Evolutionary conservation across 345 rosid genomes (phyloP), one percentile per base, ranked within the genome.

Genomic region (Linum trigynum): DNA sequence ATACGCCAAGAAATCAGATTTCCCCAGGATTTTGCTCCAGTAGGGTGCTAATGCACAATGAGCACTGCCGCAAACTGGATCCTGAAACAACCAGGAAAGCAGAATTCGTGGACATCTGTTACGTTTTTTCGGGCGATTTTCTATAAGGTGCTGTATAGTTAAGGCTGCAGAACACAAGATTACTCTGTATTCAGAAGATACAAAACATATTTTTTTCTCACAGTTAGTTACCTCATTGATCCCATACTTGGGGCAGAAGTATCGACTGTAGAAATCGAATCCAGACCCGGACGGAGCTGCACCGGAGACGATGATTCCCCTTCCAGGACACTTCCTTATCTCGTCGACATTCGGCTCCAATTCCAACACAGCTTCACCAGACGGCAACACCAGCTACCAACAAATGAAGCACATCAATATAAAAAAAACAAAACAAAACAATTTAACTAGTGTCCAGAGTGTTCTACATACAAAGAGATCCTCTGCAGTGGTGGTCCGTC

Each of bases 51-150:
- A 67, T 40, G 87, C 81, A 78, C 98, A 89, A 65, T 87, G 84
- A 12, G 92, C 95, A 70, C 90, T 82, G 41, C 98, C 92, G 60
- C 82, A 75, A 35, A 87, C 91, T 58, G 92, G 94, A 75, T 89
- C 97, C 98, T 92, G 79, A 23, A 56, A 65, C 37, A 57, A 65
- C 38, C 32, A 70, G n/a, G 66, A 61, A 58, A 36, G 9, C 37
- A 9, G 4, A 0, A 53, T 11, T 37, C 32, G 15, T 38, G 38
- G 40, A 50, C 23, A 11, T n/a, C 23, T 0, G 35, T n/a, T 11
- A 41, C 11, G 2, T 23, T 23, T 23, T 23, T 23, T 23, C 32
- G 32, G 32, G 32, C 32, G 32, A 23, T 23, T 23, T 23, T 23
- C 32, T 23, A 23, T 1, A 23, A 23, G 32, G 32, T 23, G 32